These are phyloP conservation scores for Ganoderma leucocontextum DNA, from an alignment of 1,284 basidiomycete genomes.

Conservation along the genomic window DNA sequence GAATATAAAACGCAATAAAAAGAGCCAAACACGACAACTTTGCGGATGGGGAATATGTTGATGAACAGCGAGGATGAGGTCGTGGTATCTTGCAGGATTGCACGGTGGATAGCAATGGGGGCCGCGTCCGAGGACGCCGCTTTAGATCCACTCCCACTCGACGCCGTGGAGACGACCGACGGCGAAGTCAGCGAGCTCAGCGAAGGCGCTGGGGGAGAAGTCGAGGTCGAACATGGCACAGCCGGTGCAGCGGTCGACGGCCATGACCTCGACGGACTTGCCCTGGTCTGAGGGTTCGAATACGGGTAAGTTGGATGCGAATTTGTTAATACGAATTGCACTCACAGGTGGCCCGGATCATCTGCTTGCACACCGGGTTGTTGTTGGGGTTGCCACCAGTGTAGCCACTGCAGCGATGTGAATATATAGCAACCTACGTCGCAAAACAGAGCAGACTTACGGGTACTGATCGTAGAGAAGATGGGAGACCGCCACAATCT, in stretches of 20 bases:
- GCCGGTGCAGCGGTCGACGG: constrained; percentile 70
- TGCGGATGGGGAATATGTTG: constrained; percentile 7
- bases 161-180: constrained; percentile 62
- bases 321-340: constrained; percentile 32
- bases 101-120: constrained; percentile 6
- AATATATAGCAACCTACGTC: not conserved
- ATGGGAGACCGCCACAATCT: constrained; percentile 69
- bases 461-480: constrained; percentile 67
- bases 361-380: constrained; percentile 67
- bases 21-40: constrained; percentile 26
- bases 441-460: constrained; percentile 47
- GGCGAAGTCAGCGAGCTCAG: constrained; percentile 41
- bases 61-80: constrained; percentile 17
- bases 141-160: constrained; percentile 55
- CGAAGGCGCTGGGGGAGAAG: constrained; percentile 66
- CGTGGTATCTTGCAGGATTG: constrained; percentile 16
- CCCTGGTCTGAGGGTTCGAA: constrained; percentile 53
- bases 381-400: constrained; percentile 62
- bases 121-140: constrained; percentile 22
- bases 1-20: constrained; percentile 33
- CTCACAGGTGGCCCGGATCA: constrained; percentile 57
- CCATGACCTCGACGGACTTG: constrained; percentile 54
- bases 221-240: constrained; percentile 63
- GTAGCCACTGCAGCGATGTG: constrained; percentile 51
- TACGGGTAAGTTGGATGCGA: not conserved